These are phyloP conservation scores for Isabelozyma rhagii DNA, from an alignment of 805 yeast genomes.

Conservation along the genomic window DNA sequence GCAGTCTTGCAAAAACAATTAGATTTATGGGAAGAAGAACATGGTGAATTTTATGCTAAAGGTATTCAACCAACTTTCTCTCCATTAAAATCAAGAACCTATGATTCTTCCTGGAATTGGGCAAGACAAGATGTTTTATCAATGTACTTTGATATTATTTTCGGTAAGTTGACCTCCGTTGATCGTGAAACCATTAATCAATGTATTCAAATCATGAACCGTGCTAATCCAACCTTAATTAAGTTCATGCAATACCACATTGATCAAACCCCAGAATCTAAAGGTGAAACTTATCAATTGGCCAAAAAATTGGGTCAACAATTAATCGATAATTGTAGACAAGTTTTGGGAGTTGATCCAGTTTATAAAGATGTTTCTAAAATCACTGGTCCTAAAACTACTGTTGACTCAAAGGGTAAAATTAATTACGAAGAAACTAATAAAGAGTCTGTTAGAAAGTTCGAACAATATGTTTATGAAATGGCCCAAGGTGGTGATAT, in stretches of 20 bases:
- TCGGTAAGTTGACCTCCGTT: conserved; percentile 84
- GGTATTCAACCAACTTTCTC: conserved; percentile 92
- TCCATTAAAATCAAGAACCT: conserved; percentile 88
- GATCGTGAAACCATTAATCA: conserved; percentile 96
- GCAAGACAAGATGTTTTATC: conserved; percentile 95
- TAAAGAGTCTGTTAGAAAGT: conserved; percentile 87
- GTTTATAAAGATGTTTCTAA: conserved; percentile 92
- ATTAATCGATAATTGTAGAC: conserved; percentile 92
- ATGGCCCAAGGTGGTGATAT: conserved; percentile 94
- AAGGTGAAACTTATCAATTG: conserved; percentile 89
- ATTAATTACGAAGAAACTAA: conserved; percentile 80
- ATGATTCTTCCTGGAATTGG: conserved; percentile 99
- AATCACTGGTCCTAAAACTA: conserved; percentile 94
- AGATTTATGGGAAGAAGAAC: conserved; percentile 78
- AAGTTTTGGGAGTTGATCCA: conserved; percentile 75
- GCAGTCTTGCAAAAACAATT: conserved; percentile 81
- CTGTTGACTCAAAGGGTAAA: conserved; percentile 84
- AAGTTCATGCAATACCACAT: conserved; percentile 93
- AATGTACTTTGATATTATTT: conserved; percentile 92
- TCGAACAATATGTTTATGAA: conserved; percentile 91
- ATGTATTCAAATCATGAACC: conserved; percentile 96
- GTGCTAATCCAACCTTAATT: conserved; percentile 89
- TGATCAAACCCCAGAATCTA: conserved; percentile 75
- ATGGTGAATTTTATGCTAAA: conserved; percentile 89
- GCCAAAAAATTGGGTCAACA: conserved; percentile 90